Evolutionary conservation across 306 rosid genomes (phyloP), one percentile per base, ranked within the genome.

Genomic region (Phaseolus lunatus): DNA sequence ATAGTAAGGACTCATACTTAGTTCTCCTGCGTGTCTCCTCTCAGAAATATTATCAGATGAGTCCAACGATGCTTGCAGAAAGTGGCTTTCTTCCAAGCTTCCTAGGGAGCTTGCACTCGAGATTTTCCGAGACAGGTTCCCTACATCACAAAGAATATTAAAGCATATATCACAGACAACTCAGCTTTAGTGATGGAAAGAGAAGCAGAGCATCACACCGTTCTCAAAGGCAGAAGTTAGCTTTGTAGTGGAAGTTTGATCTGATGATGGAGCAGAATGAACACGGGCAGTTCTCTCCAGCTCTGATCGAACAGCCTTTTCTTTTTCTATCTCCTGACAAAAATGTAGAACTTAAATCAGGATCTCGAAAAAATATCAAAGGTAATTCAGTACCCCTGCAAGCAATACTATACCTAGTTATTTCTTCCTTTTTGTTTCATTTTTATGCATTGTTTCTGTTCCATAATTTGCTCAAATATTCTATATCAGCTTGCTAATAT

Each of bases 1-100:
- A 82, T 91, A 91, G 89, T 89, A 96, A n/a, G 96, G 94, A 76
- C 88, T 87, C 94, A 91, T 84, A 78, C 86, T 77, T 79, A 87
- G 75, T 76, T 92, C 97, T 77, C 91, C 96, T 26, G 81, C 80
- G 81, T 82, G 87, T 87, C 93, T 93, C 74, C 92, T 89, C 47
- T 91, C 98, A 16, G 89, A 88, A 53, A 83, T 76, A 83, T 85
- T 84, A 80, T 87, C 93, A 10, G 97, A 91, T 39, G 97, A 89
- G 79, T 89, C 98, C 84, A 96, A 85, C 62, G 99, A 96, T 78
- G 97, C 97, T 87, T 91, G 99, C 79, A 96, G 97, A 85, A 68
- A 92, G 82, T 93, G 87, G 91, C 99, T 91, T 87, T 93, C 99
- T 87, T 96, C 98, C 93, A 88, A 80, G 90, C 89, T 93, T 59